These are phyloP conservation scores for Gracilaria gracilis DNA, from an alignment of 23 red algal genomes.

Conservation along the genomic window DNA sequence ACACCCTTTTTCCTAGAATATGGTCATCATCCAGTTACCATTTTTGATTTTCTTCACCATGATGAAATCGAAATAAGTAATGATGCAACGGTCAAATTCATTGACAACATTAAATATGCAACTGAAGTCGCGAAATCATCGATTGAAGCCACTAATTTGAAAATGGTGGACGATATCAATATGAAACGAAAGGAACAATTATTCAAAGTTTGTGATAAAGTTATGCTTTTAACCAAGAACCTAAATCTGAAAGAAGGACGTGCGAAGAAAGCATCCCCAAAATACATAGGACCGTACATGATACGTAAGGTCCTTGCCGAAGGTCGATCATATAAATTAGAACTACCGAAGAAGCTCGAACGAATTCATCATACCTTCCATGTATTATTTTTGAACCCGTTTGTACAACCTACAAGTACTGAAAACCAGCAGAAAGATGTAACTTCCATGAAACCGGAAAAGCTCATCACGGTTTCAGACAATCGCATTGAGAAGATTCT, in stretches of 20 bases:
- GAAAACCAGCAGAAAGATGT: background rate
- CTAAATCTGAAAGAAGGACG: background rate
- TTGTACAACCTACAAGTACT: background rate
- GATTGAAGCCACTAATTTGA: background rate
- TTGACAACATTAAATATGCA: background rate
- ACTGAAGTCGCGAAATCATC: background rate
- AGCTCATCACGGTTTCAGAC: background rate
- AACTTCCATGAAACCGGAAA: background rate
- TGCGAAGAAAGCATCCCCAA: background rate
- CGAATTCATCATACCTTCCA: background rate
- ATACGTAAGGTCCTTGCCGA: background rate
- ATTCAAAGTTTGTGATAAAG: conserved; percentile 15
- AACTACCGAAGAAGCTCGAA: background rate
- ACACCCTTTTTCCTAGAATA: conserved; percentile 49
- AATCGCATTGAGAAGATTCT: background rate
- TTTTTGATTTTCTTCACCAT: background rate
- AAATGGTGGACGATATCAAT: background rate
- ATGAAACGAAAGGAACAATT: too few relatives aligned
- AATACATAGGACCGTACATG: background rate
- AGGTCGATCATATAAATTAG: background rate
- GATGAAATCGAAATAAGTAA: background rate
- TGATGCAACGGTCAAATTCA: background rate
- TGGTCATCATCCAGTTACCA: background rate
- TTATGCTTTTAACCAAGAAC: background rate
- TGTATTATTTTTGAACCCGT: background rate